phyloP scores from a whole-genome alignment of 371 early-diverging fungal species.

The Funneliformis caledonium region DNA sequence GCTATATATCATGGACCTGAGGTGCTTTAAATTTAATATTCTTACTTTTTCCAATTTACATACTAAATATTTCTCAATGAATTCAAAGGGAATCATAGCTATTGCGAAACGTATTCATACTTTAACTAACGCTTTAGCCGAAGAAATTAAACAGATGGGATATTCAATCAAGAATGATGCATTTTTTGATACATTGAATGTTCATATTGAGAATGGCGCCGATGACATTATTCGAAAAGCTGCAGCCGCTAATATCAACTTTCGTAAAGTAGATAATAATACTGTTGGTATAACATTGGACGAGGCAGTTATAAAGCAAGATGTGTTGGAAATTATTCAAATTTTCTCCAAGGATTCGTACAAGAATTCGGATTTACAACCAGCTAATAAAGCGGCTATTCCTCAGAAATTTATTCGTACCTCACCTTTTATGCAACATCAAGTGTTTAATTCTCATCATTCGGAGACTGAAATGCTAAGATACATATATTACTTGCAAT shows the following conservation, averaged over 20 bases:
- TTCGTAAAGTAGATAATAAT: constrained; percentile 76
- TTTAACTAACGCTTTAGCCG: constrained; percentile 83
- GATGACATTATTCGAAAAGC: constrained; percentile 72
- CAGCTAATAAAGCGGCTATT: constrained; percentile 56
- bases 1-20: constrained; percentile 97
- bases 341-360: constrained; percentile 63
- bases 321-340: constrained; percentile 74
- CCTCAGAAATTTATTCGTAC: constrained; percentile 75
- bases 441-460: constrained; percentile 92
- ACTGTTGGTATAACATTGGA: constrained; percentile 89
- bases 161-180: constrained; percentile 77
- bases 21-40: constrained; percentile 44
- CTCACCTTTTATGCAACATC: constrained; percentile 79
- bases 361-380: constrained; percentile 48
- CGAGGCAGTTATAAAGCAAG: constrained; percentile 84
- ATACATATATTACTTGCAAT: constrained; percentile 90
- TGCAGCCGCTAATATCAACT: constrained; percentile 79
- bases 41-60: background rate
- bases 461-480: constrained; percentile 99
- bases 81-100: constrained; percentile 70
- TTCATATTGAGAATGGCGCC: constrained; percentile 69
- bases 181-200: constrained; percentile 93
- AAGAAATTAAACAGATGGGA: constrained; percentile 71
- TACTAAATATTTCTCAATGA: background rate
- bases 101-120: constrained; percentile 93